Percentiles rank a stretch among this genome's conserved stretches.
These are phyloP conservation scores for Zymoseptoria brevis DNA, from an alignment of 2,329 filamentous ascomycete species.

Conservation along the genomic window DNA sequence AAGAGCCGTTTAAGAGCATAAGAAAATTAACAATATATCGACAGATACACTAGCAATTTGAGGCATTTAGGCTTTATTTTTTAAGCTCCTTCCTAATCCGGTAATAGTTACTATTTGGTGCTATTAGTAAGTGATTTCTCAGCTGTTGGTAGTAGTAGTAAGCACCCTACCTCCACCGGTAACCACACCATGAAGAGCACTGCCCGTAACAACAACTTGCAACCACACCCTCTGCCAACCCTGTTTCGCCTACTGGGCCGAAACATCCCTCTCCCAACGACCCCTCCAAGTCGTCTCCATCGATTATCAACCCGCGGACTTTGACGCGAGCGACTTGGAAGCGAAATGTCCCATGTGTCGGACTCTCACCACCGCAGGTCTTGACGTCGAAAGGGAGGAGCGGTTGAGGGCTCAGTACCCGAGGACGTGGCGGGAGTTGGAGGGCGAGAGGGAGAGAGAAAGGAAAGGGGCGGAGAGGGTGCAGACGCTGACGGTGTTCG, in stretches of 20 bases:
- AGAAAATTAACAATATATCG: no score
- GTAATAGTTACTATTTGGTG: no score
- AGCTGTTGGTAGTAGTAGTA: no score
- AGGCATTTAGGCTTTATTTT: no score
- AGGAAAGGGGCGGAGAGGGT: conserved; percentile 21
- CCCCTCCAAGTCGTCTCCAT: conserved; percentile 33
- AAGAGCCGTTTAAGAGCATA: no score
- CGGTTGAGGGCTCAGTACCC: conserved; percentile 32
- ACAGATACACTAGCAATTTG: no score
- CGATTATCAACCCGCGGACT: conserved; percentile 28
- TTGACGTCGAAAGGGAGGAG: conserved; percentile 23
- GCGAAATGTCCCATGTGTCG: conserved; percentile 42
- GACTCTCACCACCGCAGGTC: conserved; percentile 31
- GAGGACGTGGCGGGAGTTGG: conserved; percentile 28
- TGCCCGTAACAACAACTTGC: conserved; percentile 38
- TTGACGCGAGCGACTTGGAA: conserved; percentile 27
- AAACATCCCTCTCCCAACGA: conserved; percentile 32
- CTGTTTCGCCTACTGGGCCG: conserved; percentile 42
- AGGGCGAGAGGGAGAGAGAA: conserved; percentile 28
- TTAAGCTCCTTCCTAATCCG: no score
- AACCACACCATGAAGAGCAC: no score
- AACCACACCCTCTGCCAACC: conserved; percentile 37
- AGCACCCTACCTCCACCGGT: no score
- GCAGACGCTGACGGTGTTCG: conserved; percentile 33
- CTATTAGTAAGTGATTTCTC: no score